Evolutionary conservation across 73 alveolate genomes (phyloP).

Genomic region (Diophrys sp.): DNA sequence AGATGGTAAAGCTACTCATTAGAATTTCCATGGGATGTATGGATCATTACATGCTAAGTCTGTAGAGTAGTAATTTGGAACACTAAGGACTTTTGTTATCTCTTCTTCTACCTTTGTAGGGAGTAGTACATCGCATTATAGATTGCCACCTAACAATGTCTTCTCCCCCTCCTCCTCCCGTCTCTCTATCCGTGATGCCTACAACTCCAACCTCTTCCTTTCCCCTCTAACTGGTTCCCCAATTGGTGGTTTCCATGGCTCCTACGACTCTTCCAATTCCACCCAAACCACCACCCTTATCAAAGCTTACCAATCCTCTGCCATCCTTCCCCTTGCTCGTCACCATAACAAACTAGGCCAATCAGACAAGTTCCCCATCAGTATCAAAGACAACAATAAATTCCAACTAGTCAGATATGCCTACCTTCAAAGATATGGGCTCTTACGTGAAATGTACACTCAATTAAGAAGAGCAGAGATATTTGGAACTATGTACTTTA

Average conservation of each 20-base stretch:
- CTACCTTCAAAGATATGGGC: conserved; percentile 4
- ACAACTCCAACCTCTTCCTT: conserved; percentile 85
- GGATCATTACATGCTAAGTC: conserved; percentile 78
- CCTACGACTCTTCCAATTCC: conserved; percentile 47
- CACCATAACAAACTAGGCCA: conserved; percentile 72
- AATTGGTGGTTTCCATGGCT: conserved; percentile 94
- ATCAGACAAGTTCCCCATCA: background rate
- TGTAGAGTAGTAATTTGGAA: conserved; percentile 12
- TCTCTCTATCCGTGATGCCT: conserved; percentile 63
- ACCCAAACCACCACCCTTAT: conserved; percentile 8
- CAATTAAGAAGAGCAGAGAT: background rate
- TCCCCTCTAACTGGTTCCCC: conserved; percentile 96
- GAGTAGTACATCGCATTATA: conserved; percentile 90
- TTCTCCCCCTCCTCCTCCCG: conserved; percentile 66
- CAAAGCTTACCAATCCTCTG: conserved; percentile 85
- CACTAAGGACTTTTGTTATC: conserved; percentile 78
- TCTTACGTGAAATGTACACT: conserved; percentile 10
- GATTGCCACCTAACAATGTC: conserved; percentile 96
- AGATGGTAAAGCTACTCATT: conserved; percentile 67
- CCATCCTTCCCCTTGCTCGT: conserved; percentile 87
- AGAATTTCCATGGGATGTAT: conserved; percentile 73
- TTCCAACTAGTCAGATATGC: background rate
- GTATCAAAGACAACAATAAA: background rate
- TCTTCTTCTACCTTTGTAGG: conserved; percentile 94
- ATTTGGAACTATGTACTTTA: conserved; percentile 1